A percentile compares a stretch with the other conserved stretches of the same genome.
Evolutionary conservation across 192 early-diverging fungal species (phyloP).

Genomic region (Phlyctochytrium planicorne): DNA sequence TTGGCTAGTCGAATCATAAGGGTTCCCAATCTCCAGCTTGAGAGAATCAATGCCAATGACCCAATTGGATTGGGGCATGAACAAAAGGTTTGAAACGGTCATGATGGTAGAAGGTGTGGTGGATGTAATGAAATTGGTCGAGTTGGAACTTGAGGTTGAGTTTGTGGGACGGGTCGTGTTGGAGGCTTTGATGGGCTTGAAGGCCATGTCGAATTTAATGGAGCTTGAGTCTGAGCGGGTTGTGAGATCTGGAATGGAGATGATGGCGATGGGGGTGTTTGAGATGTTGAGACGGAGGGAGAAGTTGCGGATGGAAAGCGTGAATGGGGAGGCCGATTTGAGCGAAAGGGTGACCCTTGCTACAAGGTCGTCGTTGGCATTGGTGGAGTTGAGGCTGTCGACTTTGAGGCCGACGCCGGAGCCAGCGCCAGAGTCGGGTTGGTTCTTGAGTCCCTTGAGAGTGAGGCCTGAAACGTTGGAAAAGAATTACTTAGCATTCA

Average conservation of each 20-base stretch:
- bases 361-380: neutral
- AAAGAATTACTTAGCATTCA: too few species aligned
- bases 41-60: neutral
- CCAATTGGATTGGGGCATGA: neutral
- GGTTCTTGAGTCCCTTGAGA: neutral
- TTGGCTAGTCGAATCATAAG: too few species aligned
- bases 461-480: constrained; percentile 1
- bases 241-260: neutral
- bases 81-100: neutral
- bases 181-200: neutral
- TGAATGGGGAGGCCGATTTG: neutral
- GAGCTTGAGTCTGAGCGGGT: neutral
- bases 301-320: neutral
- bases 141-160: too few species aligned
- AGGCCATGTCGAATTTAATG: neutral
- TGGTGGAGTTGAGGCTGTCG: neutral
- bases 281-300: constrained; percentile 6
- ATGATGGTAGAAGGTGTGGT: neutral
- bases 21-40: neutral
- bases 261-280: neutral
- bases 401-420: neutral
- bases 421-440: neutral
- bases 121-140: neutral
- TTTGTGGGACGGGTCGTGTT: neutral
- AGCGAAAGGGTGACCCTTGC: neutral